These are phyloP conservation scores for Botrytis elliptica DNA, from an alignment of 2,329 filamentous ascomycete species.

Conservation along the genomic window DNA sequence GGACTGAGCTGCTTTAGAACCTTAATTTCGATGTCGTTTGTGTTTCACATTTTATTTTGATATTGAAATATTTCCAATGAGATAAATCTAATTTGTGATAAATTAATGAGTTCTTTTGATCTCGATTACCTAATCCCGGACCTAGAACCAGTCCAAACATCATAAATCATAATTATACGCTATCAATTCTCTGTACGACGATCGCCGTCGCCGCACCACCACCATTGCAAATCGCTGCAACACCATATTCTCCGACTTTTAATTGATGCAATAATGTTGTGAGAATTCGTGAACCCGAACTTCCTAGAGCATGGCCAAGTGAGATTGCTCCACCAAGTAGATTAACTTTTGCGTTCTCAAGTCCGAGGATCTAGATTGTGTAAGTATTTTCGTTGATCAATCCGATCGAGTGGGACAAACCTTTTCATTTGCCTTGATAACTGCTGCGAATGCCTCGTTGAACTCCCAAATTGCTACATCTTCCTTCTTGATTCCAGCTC, in stretches of 20 bases:
- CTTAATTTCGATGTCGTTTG: not conserved
- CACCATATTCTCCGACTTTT: constrained; percentile 86
- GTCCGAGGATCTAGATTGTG: constrained; percentile 52
- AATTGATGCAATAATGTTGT: constrained; percentile 89
- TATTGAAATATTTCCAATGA: not conserved
- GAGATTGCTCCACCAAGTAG: constrained; percentile 88
- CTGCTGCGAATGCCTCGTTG: constrained; percentile 95
- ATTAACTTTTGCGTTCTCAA: constrained; percentile 79
- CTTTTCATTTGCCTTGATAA: constrained; percentile 93
- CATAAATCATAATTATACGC: constrained; percentile 25
- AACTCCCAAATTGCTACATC: constrained; percentile 97
- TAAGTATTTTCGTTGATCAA: not conserved
- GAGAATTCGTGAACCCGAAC: constrained; percentile 87
- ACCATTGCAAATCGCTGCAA: constrained; percentile 95
- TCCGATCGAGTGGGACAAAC: constrained; percentile 42
- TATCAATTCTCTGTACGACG: constrained; percentile 79
- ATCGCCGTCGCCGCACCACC: constrained; percentile 89
- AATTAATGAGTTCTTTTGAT: too few species aligned
- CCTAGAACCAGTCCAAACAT: not conserved
- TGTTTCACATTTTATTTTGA: not conserved
- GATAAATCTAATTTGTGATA: not conserved
- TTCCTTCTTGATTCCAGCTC: constrained; percentile 86
- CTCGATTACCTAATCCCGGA: not conserved
- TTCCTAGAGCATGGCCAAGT: constrained; percentile 86
- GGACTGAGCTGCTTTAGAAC: not conserved